Evolutionary conservation across 495 filamentous ascomycete species (phyloP).

Genomic region (Neurospora sp.): DNA sequence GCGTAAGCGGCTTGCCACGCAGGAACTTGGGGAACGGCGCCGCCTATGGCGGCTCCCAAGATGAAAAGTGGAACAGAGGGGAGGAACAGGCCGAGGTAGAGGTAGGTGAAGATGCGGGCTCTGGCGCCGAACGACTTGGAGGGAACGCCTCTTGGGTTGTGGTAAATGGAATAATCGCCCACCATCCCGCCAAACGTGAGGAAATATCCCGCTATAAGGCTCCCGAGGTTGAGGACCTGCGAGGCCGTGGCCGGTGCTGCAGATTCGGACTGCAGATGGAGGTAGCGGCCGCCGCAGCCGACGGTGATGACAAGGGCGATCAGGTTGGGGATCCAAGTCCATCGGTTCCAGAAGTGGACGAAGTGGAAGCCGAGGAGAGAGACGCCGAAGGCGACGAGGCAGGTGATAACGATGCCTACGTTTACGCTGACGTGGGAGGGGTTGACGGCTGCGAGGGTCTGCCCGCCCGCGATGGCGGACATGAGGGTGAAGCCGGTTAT

Average conservation of each 20-base stretch:
- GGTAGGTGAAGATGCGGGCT: constrained; percentile 26
- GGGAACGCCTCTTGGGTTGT: constrained; percentile 3
- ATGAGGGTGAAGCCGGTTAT: constrained; percentile 34
- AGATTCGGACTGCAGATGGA: constrained; percentile 23
- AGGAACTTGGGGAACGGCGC: constrained; percentile 25
- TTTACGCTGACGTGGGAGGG: constrained; percentile 36
- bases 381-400: constrained; percentile 35
- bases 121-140: constrained; percentile 6
- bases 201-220: constrained; percentile 33
- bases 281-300: constrained; percentile 36
- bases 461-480: constrained; percentile 31
- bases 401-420: constrained; percentile 42
- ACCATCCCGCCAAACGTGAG: constrained; percentile 34
- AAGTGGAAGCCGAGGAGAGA: constrained; percentile 43
- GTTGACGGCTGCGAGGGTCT: constrained; percentile 35
- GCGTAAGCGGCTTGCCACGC: constrained; percentile 32
- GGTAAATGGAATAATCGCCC: constrained; percentile 34
- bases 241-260: constrained; percentile 13
- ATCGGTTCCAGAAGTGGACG: constrained; percentile 44
- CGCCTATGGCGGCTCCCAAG: constrained; percentile 44
- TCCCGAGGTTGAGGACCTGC: constrained; percentile 22
- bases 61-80: constrained; percentile 40
- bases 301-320: constrained; percentile 39
- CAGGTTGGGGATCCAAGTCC: constrained; percentile 46
- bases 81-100: constrained; percentile 34